These are phyloP conservation scores for Aspergillus udagawae DNA, from an alignment of 2,329 filamentous ascomycete species.

Conservation along the genomic window DNA sequence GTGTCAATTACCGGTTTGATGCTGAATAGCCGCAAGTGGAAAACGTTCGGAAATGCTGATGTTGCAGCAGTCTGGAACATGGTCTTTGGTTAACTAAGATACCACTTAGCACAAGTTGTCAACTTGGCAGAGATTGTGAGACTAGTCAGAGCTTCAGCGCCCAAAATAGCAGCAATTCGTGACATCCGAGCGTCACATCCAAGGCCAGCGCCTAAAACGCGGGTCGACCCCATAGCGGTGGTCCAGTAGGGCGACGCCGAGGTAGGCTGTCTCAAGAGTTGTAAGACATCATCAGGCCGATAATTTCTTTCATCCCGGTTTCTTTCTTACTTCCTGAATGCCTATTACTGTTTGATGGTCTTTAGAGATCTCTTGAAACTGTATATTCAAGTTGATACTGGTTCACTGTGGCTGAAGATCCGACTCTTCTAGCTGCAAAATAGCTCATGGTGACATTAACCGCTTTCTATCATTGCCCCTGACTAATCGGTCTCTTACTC, in stretches of 20 bases:
- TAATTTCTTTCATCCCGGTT: neutral
- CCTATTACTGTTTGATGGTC: neutral
- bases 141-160: neutral
- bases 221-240: neutral
- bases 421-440: neutral
- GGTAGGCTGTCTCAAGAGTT: neutral
- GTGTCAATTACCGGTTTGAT: neutral
- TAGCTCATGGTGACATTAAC: neutral
- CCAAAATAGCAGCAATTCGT: conserved; percentile 7
- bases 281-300: neutral
- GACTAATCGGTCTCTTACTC: conserved; percentile 4
- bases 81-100: neutral
- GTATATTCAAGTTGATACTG: neutral
- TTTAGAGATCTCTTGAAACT: neutral
- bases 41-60: neutral
- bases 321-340: neutral
- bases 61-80: neutral
- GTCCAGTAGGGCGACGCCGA: neutral
- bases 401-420: neutral
- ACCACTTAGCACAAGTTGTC: neutral
- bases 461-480: neutral
- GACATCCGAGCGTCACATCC: neutral
- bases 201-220: neutral
- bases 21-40: neutral
- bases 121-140: neutral